Evolutionary conservation across 768 basidiomycete genomes (phyloP), one percentile per base, ranked within the genome.

Genomic region (Hygrophorus pudorinus): DNA sequence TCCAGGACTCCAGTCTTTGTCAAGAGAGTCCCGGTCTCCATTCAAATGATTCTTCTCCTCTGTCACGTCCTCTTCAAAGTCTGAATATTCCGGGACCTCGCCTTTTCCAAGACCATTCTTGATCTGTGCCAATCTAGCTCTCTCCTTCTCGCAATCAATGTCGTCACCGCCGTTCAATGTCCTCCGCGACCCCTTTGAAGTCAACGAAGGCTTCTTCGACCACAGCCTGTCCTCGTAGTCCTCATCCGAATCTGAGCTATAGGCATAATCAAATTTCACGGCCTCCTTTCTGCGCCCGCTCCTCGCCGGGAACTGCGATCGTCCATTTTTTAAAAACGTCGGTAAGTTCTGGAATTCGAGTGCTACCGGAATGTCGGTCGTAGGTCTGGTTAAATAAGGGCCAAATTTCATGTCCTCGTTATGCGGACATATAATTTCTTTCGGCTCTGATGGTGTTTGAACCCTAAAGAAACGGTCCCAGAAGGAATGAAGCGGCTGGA

Each of bases 11-110:
- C 42, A 35, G 14, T n/a, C 41, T n/a, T 3, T n/a, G 3, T 17
- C 4, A 16, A 34, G 54, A 79, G 79, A n/a, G n/a, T 0, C 55
- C 70, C 1, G 78, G 77, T 14, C 60, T 68, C 76, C 76, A 78
- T 14, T 53, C 49, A n/a, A 46, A 36, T 44, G 33, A 46, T 38
- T 27, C n/a, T 53, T 48, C 43, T 52, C 45, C 34, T 52, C 51
- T 38, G 57, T 54, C n/a, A 63, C 42, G 44, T 70, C 70, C 35
- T 71, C 72, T 43, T 78, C 75, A 36, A 65, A 66, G 49, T 76
- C 74, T 2, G 73, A 76, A 46, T 70, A 70, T 21, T 65, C 62
- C 4, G 61, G 59, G 5, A 45, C 56, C 12, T 53, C 59, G 6
- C 57, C 59, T 28, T 50, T 29, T 44, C 49, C 38, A 21, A 51